A percentile compares a stretch with the other conserved stretches of the same genome.
Evolutionary conservation across 2,329 filamentous ascomycete genomes (phyloP).

Genomic region (Aspergillus glaucus): DNA sequence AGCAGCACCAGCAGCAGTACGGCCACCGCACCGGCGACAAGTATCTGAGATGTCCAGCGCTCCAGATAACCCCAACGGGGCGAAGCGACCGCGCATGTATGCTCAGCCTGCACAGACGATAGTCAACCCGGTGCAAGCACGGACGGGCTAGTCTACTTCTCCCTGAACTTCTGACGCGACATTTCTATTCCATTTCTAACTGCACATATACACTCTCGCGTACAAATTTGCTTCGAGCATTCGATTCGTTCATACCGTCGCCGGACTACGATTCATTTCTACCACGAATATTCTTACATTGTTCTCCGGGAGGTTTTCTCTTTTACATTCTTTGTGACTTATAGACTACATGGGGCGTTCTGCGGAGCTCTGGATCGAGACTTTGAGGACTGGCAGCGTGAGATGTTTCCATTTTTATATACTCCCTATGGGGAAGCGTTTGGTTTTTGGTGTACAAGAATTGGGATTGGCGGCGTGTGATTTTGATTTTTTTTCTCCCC

Average conservation of each 20-base stretch:
- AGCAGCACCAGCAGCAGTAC: constrained; percentile 12
- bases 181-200: background rate
- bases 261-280: background rate
- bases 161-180: background rate
- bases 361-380: background rate
- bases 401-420: background rate
- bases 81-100: constrained; percentile 57
- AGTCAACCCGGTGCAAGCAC: constrained; percentile 44
- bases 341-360: constrained; percentile 3
- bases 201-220: constrained; percentile 1
- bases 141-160: constrained; percentile 21
- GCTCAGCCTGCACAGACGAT: constrained; percentile 38
- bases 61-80: constrained; percentile 45
- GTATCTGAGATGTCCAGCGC: constrained; percentile 57
- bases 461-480: background rate
- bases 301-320: constrained; percentile 4
- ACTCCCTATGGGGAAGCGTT: background rate
- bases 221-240: no score
- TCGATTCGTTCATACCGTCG: constrained; percentile 1
- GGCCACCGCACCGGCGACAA: constrained; percentile 48
- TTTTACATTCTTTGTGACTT: constrained; percentile 9
- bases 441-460: background rate
- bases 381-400: background rate
- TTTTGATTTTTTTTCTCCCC: background rate
- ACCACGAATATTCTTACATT: constrained; percentile 14